Evolutionary conservation across 208 protist species (phyloP).

Genomic region (Trypanosoma melophagium): DNA sequence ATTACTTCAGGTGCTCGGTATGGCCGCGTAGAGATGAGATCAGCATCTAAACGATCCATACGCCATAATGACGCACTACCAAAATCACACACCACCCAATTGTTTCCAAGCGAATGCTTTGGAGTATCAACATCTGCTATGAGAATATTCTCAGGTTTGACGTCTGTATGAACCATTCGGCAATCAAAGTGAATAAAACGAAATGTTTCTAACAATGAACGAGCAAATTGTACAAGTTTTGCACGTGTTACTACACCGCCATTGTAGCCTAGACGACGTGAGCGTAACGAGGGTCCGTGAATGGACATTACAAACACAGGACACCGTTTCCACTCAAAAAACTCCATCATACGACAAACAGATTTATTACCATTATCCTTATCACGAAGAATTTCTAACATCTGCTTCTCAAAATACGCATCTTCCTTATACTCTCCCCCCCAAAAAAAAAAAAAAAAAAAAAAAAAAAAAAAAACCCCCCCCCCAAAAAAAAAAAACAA

Average conservation of each 20-base stretch:
- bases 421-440: constrained; percentile 69
- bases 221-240: constrained; percentile 56
- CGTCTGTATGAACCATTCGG: constrained; percentile 94
- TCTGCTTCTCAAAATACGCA: constrained; percentile 76
- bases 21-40: constrained; percentile 88
- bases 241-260: constrained; percentile 56
- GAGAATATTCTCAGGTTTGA: constrained; percentile 97
- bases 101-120: constrained; percentile 46
- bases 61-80: constrained; percentile 81
- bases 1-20: constrained; percentile 92
- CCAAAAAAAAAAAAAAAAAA: constrained; percentile 57
- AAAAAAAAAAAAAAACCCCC: constrained; percentile 87
- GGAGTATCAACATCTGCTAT: constrained; percentile 51
- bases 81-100: constrained; percentile 88
- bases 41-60: constrained; percentile 64
- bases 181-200: constrained; percentile 80
- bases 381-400: constrained; percentile 59
- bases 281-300: constrained; percentile 71
- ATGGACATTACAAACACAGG: constrained; percentile 84
- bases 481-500: constrained; percentile 64
- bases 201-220: constrained; percentile 76
- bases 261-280: constrained; percentile 59
- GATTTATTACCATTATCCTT: constrained; percentile 42
- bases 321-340: constrained; percentile 70
- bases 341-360: constrained; percentile 71